Evolutionary conservation across 768 basidiomycete genomes (phyloP).

Genomic region (Gyrodon lividus): DNA sequence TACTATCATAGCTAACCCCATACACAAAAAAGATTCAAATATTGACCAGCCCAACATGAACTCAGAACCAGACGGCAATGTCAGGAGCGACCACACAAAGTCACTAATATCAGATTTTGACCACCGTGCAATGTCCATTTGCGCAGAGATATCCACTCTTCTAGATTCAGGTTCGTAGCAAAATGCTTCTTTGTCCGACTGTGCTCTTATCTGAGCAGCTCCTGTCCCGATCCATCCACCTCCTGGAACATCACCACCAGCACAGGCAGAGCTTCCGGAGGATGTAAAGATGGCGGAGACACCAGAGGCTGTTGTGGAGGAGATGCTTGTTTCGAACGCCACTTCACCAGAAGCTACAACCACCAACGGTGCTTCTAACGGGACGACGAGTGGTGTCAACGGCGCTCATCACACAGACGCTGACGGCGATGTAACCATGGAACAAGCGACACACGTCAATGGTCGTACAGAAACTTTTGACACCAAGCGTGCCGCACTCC

Average conservation of each 20-base stretch:
- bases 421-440: slow-evolving; percentile 35
- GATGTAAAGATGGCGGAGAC: slow-evolving; percentile 58
- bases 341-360: slow-evolving; percentile 10
- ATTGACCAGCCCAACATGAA: slow-evolving; percentile 30
- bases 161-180: slow-evolving; percentile 50
- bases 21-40: slow-evolving; percentile 30
- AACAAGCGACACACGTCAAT: slow-evolving; percentile 22
- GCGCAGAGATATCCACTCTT: slow-evolving; percentile 34
- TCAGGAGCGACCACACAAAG: slow-evolving; percentile 57
- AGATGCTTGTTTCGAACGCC: slow-evolving; percentile 9
- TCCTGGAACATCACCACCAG: slow-evolving; percentile 46
- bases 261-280: slow-evolving; percentile 43
- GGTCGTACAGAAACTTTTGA: slow-evolving; percentile 18
- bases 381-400: slow-evolving; percentile 35
- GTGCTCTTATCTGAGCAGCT: slow-evolving; percentile 36
- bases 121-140: slow-evolving; percentile 40
- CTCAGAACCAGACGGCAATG: slow-evolving; percentile 66
- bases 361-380: slow-evolving; percentile 15
- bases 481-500: slow-evolving; percentile 20
- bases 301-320: slow-evolving; percentile 18
- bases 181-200: slow-evolving; percentile 18
- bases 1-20: slow-evolving; percentile 37
- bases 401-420: slow-evolving; percentile 18
- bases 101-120: slow-evolving; percentile 36
- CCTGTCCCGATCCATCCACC: slow-evolving; percentile 45